Base-by-base conservation (phyloP, 2,329 filamentous ascomycete genomes). In the Fusarium kyushuense region DNA sequence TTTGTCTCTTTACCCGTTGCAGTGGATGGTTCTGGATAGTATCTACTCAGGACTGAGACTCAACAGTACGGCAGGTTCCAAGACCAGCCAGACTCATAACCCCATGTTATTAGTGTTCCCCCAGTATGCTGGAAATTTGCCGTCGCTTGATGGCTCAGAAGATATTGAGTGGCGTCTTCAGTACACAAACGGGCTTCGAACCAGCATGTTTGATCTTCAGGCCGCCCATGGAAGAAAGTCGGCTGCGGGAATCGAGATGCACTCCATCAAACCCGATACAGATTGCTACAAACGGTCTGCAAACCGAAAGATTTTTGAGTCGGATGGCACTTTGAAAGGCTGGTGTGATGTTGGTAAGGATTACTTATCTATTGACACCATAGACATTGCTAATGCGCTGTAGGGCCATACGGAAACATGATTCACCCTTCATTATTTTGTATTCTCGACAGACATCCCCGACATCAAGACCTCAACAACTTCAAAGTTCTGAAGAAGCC, bases 141-240 rank as follows among this genome's bases (percentile, higher is more conserved):
- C 72, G 3, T 36, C 58, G 3, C 17, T 74, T 1, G 70, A 72
- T 21, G 70, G 68, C 4, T 70, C 72, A 1, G 72, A 74, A 25
- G 72, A 73, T 12, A 74, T 74, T 3, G 70, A 74, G 35, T 74
- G 72, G 72, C 68, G 52, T 2, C 48, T 73, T 5, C 42, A 46
- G 11, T 74, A 70, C 23, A 53, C 57, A 1, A 74, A 74, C 4
- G 72, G 70, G 3, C 47, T 71, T 3, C 16, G 60, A 16, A 45
- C 46, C 36, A 74, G 70, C 56, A 74, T 74, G 72, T 73, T 74
- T 59, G 72, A 74, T 21, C 55, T 74, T 4, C 72, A 74, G 36
- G 70, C 62, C 17, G 48, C 59, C 1, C 72, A 74, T 16, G 41
- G 42, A 3, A 46, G 47, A 32, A 54, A 58, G 14, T 65, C 71